Evolutionary conservation across 1,284 basidiomycete species (phyloP), one percentile per base, ranked within the genome.

Genomic region (Meripilus lineatus): DNA sequence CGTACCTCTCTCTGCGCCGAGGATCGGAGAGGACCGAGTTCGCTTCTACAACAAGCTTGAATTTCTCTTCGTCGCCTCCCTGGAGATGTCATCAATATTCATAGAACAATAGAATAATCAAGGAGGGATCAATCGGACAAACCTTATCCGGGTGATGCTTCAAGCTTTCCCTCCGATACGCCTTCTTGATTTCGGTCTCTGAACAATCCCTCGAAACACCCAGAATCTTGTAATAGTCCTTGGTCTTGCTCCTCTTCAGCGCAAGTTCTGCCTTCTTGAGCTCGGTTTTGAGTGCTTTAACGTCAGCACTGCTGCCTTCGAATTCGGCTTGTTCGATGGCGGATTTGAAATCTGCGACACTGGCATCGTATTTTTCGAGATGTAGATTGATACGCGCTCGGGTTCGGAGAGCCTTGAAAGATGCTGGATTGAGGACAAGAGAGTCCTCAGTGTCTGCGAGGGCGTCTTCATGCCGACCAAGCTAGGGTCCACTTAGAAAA

Each of bases 71-170:
- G 58, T 88, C 85, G 20, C 85, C 84, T 23, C 84, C 84, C 81
- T 80, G 39, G 22, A 40, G 21, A 5, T 32, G 30, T n/a, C 15
- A 41, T 46, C 34, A 33, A 17, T 17, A 21, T 30, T 34, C 8
- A 17, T 15, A 17, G 5, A 15, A 28, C 24, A 15, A 37, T 28
- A 28, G 35, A 42, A 32, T 6, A 41, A n/a, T n/a, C n/a, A n/a
- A n/a, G n/a, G n/a, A n/a, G n/a, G n/a, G n/a, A n/a, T 32, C 6
- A 22, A 5, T 22, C 32, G 45, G 37, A 30, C 49, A 35, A 40
- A 79, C 82, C 76, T 89, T 89, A 60, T 89, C 86, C 34, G 88
- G 89, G 66, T 92, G 89, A 55, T 90, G 87, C 52, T 82, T 85
- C 58, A 91, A 65, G 58, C 80, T 84, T 65, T 89, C 84, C 48